Evolutionary conservation across 2,329 filamentous ascomycete species (phyloP), one percentile per base, ranked within the genome.

Genomic region (Fusarium scirpi): DNA sequence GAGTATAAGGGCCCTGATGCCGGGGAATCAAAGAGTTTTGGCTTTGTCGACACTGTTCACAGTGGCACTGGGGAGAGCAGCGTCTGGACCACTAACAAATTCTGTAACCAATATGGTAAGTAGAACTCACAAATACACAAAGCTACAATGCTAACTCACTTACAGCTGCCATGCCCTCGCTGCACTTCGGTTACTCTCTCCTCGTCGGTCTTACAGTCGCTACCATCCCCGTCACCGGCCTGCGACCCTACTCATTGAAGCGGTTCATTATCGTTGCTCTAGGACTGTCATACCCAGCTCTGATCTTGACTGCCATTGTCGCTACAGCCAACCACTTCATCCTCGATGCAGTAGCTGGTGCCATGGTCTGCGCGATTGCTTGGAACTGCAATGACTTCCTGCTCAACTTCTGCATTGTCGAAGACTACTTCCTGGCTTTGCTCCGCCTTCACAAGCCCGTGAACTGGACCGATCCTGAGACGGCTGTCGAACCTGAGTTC

Each of bases 171-270:
- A 93, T 93, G 91, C 91, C 91, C 2, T 91, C 89, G 0, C 84
- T 93, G 18, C 91, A 93, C 78, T 93, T 93, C 75, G 91, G 91
- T 5, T 93, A 93, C 80, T 91, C 90, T 6, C 86, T 93, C 30
- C 85, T 93, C 73, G 89, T 93, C 75, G 91, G 91, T 10, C 80
- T 93, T 15, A 93, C 91, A 6, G 85, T 93, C 61, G 86, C 88
- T 71, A 88, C 87, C 2, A 86, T 92, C 48, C 91, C 91, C 2
- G 81, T 92, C 2, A 80, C 85, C 12, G 83, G 85, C 25, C 81
- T 86, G 24, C 86, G 89, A 57, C 78, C 82, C 20, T 82, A 82
- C 11, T 83, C 83, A 2, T 85, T 84, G 81, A 83, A 85, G 56
- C 86, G 90, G 3, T 64, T 82, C 9, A 72, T 76, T 18, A 79